Evolutionary conservation across 208 protist species (phyloP).

Genomic region (Trypanosoma cruzi): DNA sequence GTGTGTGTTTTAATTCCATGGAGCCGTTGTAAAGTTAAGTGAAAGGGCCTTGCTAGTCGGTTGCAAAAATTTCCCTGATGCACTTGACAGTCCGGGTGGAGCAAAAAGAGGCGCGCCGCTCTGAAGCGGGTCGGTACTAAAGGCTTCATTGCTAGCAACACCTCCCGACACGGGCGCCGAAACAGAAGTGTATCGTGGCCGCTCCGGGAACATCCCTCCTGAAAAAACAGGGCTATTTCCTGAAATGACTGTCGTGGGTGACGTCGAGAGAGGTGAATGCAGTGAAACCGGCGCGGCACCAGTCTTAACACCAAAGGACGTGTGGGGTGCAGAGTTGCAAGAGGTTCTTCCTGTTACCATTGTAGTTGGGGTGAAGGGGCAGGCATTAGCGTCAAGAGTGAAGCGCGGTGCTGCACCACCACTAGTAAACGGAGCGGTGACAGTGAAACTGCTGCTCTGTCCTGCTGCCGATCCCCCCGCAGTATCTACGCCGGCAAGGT

Average conservation of each 20-base stretch:
- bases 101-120: constrained; percentile 5
- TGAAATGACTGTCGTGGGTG: constrained; percentile 12
- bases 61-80: background rate
- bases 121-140: constrained; percentile 11
- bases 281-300: constrained; percentile 13
- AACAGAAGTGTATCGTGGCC: constrained; percentile 28
- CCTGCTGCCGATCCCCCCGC: background rate
- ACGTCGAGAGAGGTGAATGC: constrained; percentile 16
- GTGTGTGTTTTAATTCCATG: constrained; percentile 16
- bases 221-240: constrained; percentile 3
- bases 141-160: constrained; percentile 3
- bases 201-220: constrained; percentile 18
- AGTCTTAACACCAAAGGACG: constrained; percentile 13
- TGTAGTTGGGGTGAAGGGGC: constrained; percentile 52
- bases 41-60: background rate
- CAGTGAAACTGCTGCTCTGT: constrained; percentile 22
- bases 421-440: constrained; percentile 21
- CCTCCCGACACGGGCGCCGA: constrained; percentile 17
- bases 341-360: constrained; percentile 17
- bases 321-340: constrained; percentile 9
- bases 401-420: constrained; percentile 7
- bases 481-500: constrained; percentile 11
- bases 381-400: constrained; percentile 53
- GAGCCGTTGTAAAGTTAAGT: constrained; percentile 33
- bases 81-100: constrained; percentile 3